These are phyloP conservation scores for Trichoderma parareesei DNA, from an alignment of 495 filamentous ascomycete species.

Conservation along the genomic window DNA sequence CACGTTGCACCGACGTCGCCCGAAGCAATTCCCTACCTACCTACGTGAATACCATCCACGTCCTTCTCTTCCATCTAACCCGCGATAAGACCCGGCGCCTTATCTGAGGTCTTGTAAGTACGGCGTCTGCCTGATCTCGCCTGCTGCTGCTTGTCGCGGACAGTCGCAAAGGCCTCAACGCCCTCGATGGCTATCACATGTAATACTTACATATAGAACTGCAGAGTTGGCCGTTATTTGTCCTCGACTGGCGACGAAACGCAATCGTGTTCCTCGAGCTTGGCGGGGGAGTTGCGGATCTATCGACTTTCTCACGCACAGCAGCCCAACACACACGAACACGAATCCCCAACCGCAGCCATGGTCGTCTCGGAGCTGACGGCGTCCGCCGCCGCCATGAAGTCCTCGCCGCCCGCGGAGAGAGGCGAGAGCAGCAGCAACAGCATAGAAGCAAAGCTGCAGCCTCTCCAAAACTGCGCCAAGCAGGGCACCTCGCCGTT, in stretches of 20 bases:
- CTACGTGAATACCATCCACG: neutral
- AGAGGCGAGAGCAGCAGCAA: neutral
- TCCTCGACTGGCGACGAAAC: neutral
- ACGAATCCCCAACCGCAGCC: neutral
- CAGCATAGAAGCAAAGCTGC: neutral
- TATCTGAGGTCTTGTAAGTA: neutral
- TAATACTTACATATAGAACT: neutral
- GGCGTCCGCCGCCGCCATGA: constrained; percentile 11
- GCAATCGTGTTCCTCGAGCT: neutral
- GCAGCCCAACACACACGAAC: neutral
- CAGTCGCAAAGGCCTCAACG: neutral
- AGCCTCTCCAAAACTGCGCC: constrained; percentile 59
- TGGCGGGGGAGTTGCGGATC: neutral
- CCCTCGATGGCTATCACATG: neutral
- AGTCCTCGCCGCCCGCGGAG: neutral
- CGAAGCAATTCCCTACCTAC: neutral
- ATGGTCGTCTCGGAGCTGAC: constrained; percentile 12
- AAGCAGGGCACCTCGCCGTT: constrained; percentile 73
- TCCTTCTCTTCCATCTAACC: neutral
- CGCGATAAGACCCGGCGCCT: constrained; percentile 1
- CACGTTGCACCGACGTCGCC: neutral
- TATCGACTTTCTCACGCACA: neutral
- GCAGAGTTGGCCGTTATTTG: neutral
- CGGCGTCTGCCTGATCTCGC: neutral
- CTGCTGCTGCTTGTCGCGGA: neutral